These are phyloP conservation scores for Inonotus obliquus DNA, from an alignment of 1,284 basidiomycete genomes.

Conservation along the genomic window DNA sequence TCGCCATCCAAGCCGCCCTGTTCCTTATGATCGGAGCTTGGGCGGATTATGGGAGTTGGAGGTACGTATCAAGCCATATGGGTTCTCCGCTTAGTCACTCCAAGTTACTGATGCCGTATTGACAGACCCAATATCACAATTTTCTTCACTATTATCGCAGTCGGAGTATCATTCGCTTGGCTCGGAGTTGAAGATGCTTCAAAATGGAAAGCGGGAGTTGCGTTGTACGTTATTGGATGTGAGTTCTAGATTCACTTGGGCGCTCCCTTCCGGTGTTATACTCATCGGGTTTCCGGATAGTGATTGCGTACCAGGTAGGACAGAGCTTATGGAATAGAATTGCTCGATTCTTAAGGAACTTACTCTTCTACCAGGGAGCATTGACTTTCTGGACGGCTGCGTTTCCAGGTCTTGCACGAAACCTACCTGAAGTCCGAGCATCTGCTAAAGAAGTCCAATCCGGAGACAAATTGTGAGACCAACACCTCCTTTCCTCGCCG, in stretches of 20 bases:
- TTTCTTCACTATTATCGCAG: slow-evolving; percentile 63
- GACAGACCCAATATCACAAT: slow-evolving; percentile 72
- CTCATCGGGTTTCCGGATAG: slow-evolving; percentile 30
- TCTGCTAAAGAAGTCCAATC: slow-evolving; percentile 38
- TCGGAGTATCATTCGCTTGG: slow-evolving; percentile 74
- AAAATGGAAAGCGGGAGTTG: slow-evolving; percentile 66
- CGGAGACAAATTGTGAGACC: slow-evolving; percentile 43
- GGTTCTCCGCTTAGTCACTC: background rate
- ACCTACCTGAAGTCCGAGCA: slow-evolving; percentile 63
- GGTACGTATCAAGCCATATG: slow-evolving; percentile 34
- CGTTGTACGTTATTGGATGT: slow-evolving; percentile 74
- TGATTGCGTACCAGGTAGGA: slow-evolving; percentile 70
- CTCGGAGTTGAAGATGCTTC: slow-evolving; percentile 62
- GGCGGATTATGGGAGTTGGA: slow-evolving; percentile 77
- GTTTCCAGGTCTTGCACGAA: slow-evolving; percentile 71
- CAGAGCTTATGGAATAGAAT: background rate
- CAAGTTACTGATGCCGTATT: background rate
- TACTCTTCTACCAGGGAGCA: slow-evolving; percentile 45
- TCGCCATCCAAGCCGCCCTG: slow-evolving; percentile 65
- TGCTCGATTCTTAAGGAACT: background rate
- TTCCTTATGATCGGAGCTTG: slow-evolving; percentile 66
- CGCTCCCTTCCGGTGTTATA: background rate
- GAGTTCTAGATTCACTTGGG: slow-evolving; percentile 27
- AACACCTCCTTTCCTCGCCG: background rate
- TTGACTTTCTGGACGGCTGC: slow-evolving; percentile 84